Evolutionary conservation across 805 yeast genomes (phyloP).

Genomic region (Pichia nakasei): DNA sequence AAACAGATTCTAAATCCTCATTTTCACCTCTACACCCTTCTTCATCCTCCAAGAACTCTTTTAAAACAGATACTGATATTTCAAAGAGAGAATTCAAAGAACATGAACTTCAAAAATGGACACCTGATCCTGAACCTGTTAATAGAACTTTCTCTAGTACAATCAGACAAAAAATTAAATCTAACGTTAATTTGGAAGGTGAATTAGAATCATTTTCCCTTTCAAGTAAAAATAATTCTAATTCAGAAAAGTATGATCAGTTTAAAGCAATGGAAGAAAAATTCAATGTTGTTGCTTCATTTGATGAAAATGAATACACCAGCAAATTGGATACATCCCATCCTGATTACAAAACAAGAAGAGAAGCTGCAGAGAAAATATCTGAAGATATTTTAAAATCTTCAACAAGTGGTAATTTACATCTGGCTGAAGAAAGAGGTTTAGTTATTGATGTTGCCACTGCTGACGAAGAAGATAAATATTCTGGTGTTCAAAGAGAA

Average conservation of each 20-base stretch:
- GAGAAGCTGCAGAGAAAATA: slow-evolving; percentile 62
- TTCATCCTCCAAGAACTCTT: slow-evolving; percentile 19
- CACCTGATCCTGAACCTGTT: slow-evolving; percentile 45
- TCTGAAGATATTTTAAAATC: slow-evolving; percentile 79
- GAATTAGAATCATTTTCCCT: slow-evolving; percentile 3
- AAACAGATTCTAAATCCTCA: background rate
- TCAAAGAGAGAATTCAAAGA: slow-evolving; percentile 46
- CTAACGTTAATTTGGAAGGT: background rate
- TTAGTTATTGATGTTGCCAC: slow-evolving; percentile 69
- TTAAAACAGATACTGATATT: slow-evolving; percentile 83
- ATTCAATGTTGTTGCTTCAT: slow-evolving; percentile 80
- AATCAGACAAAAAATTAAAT: background rate
- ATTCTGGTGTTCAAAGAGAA: slow-evolving; percentile 80
- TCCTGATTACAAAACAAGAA: slow-evolving; percentile 61
- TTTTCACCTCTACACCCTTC: too few relatives aligned
- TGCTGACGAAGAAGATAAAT: slow-evolving; percentile 90
- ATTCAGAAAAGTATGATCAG: slow-evolving; percentile 68
- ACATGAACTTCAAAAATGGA: slow-evolving; percentile 79
- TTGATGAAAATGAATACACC: slow-evolving; percentile 82
- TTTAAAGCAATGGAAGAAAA: slow-evolving; percentile 83
- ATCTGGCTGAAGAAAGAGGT: slow-evolving; percentile 90
- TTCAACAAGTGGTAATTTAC: slow-evolving; percentile 56
- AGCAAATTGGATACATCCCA: slow-evolving; percentile 61
- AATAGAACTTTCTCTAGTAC: background rate
- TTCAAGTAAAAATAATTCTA: background rate